phyloP scores from a whole-genome alignment of 805 yeast species.

The Grigorovia yakushimaensis region DNA sequence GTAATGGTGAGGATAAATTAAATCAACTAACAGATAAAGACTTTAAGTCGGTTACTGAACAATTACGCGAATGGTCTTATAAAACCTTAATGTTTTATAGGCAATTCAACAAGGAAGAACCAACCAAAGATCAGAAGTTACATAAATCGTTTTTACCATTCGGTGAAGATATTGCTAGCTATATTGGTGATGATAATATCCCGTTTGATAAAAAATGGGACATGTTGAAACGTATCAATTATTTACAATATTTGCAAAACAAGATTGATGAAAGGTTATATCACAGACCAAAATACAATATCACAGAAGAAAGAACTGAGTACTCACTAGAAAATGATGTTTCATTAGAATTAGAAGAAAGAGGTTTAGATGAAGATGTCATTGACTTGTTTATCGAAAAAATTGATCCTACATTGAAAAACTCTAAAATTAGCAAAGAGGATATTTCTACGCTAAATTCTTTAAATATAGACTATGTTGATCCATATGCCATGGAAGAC shows the following conservation, averaged over 20 bases:
- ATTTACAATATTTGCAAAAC: constrained; percentile 56
- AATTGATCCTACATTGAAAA: constrained; percentile 13
- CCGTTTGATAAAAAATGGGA: constrained; percentile 56
- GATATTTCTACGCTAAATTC: constrained; percentile 5
- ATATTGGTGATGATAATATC: constrained; percentile 39
- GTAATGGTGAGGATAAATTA: constrained; percentile 63
- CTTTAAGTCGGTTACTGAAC: constrained; percentile 43
- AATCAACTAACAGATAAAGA: constrained; percentile 39
- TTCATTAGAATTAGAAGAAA: constrained; percentile 10
- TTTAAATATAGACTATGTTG: constrained; percentile 43
- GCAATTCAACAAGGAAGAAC: constrained; percentile 6
- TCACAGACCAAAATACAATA: constrained; percentile 1
- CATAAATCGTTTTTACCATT: constrained; percentile 40
- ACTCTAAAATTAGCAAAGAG: not conserved
- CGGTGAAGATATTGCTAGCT: constrained; percentile 44
- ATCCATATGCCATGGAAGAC: constrained; percentile 83
- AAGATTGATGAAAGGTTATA: constrained; percentile 32
- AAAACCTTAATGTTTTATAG: constrained; percentile 32
- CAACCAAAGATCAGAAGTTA: constrained; percentile 14
- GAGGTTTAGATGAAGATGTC: constrained; percentile 23
- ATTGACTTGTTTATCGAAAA: constrained; percentile 24
- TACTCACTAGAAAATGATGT: not conserved
- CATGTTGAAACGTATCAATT: constrained; percentile 59
- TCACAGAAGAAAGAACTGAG: not conserved
- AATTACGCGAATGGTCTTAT: constrained; percentile 48